Conservation (phyloP, 306 rosid genomes). For the Abrus pulchellus region DNA sequence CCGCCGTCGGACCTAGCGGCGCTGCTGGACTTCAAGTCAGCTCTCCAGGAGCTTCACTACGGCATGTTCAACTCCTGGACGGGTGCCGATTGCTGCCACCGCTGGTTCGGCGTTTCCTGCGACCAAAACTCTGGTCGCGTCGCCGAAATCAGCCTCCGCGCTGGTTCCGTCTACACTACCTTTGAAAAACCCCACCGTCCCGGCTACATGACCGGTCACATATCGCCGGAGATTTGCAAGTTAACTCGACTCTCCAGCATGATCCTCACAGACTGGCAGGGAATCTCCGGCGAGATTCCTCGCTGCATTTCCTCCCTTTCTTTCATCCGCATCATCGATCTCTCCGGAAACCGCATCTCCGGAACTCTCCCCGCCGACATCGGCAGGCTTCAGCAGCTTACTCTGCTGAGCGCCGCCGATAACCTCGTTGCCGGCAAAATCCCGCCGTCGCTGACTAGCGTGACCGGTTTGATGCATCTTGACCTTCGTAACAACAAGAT, state of each 20-base stretch:
- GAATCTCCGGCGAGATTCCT: conserved; percentile 82
- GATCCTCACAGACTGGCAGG: conserved; percentile 83
- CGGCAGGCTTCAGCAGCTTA: conserved; percentile 62
- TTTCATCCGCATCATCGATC: conserved; percentile 78
- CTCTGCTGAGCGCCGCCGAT: conserved; percentile 68
- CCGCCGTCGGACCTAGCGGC: conserved; percentile 74
- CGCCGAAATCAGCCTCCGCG: conserved; percentile 84
- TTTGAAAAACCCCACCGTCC: conserved; percentile 64
- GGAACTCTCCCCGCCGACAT: conserved; percentile 68
- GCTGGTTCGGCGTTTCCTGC: conserved; percentile 84
- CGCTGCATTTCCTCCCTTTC: conserved; percentile 64
- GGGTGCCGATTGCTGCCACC: conserved; percentile 75
- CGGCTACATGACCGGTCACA: conserved; percentile 72
- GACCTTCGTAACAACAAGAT: conserved; percentile 81
- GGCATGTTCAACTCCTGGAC: conserved; percentile 83
- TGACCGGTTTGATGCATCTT: conserved; percentile 67
- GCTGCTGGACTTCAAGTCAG: conserved; percentile 65
- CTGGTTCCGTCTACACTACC: conserved; percentile 71
- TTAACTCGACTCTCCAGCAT: conserved; percentile 72
- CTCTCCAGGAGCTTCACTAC: conserved; percentile 61
- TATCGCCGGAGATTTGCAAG: conserved; percentile 73
- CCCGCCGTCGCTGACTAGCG: conserved; percentile 58
- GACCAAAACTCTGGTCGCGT: conserved; percentile 63
- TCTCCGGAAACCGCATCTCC: conserved; percentile 72
- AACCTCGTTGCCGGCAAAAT: conserved; percentile 67